A percentile compares a stretch with the other conserved stretches of the same genome.
phyloP scores from a whole-genome alignment of 257 asterid genomes.

The Datura wrightii region DNA sequence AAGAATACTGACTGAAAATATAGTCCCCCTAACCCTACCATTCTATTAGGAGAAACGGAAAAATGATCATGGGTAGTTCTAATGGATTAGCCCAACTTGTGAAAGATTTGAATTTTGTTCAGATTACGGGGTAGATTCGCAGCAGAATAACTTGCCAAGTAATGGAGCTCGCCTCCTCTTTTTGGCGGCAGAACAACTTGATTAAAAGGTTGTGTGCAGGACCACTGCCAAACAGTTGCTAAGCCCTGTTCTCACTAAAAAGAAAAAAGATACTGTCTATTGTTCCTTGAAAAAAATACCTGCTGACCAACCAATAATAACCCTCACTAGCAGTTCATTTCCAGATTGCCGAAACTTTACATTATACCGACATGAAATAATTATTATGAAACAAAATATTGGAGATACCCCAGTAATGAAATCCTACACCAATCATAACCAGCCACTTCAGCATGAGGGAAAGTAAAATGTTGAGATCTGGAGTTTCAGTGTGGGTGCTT shows the following conservation, averaged over 20 bases:
- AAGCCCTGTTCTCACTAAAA: background rate
- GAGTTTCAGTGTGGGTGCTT: background rate
- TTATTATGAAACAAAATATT: background rate
- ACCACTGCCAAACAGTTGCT: background rate
- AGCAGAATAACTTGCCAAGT: background rate
- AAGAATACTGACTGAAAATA: background rate
- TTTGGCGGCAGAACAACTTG: background rate
- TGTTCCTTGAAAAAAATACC: background rate
- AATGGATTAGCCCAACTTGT: constrained; percentile 1
- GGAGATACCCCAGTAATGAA: constrained; percentile 29
- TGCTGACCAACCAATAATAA: background rate
- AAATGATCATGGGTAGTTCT: background rate
- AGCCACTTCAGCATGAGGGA: constrained; percentile 16
- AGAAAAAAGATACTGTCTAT: background rate
- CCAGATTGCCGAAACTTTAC: constrained; percentile 6
- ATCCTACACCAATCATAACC: background rate
- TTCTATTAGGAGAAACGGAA: background rate
- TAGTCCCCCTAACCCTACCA: background rate
- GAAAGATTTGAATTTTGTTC: constrained; percentile 3
- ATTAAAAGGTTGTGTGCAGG: background rate
- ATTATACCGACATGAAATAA: background rate
- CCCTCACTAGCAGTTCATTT: constrained; percentile 11
- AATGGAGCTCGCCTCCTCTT: background rate
- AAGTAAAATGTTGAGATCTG: background rate
- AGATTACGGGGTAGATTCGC: background rate